Evolutionary conservation across 139 green algal genomes (phyloP).

Genomic region (Volvox reticuliferus): DNA sequence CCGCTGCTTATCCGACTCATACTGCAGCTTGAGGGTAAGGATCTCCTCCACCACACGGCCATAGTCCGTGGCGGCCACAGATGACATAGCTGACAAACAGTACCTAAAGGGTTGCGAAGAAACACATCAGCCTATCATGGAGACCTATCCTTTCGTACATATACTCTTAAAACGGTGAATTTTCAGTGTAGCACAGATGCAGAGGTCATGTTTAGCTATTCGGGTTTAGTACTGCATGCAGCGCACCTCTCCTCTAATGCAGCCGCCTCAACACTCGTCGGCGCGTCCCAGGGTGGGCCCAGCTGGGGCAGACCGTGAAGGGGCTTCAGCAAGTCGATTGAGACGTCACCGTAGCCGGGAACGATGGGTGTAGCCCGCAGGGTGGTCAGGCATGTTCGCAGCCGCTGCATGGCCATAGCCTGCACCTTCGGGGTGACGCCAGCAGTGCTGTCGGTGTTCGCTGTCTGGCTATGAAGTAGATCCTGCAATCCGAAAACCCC

Average conservation of each 20-base stretch:
- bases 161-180: too few species aligned
- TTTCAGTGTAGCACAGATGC: too few species aligned
- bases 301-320: conserved; percentile 21
- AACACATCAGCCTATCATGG: too few species aligned
- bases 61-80: neutral
- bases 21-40: conserved; percentile 1
- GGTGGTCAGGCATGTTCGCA: neutral
- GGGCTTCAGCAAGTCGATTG: neutral
- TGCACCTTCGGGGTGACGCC: neutral
- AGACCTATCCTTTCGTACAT: too few species aligned
- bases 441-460: neutral
- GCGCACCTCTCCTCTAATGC: conserved; percentile 23
- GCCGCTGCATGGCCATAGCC: neutral
- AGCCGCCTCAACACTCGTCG: neutral
- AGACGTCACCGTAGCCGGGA: conserved; percentile 11
- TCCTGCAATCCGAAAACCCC: too few species aligned
- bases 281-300: neutral
- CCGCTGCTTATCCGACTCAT: neutral
- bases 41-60: conserved; percentile 9
- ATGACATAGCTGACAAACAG: neutral
- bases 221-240: too few species aligned
- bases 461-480: neutral
- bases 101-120: neutral
- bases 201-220: too few species aligned
- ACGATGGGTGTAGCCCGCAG: conserved; percentile 13